Base-by-base conservation (phyloP, 2,329 filamentous ascomycete genomes). In the Cladophialophora psammophila region DNA sequence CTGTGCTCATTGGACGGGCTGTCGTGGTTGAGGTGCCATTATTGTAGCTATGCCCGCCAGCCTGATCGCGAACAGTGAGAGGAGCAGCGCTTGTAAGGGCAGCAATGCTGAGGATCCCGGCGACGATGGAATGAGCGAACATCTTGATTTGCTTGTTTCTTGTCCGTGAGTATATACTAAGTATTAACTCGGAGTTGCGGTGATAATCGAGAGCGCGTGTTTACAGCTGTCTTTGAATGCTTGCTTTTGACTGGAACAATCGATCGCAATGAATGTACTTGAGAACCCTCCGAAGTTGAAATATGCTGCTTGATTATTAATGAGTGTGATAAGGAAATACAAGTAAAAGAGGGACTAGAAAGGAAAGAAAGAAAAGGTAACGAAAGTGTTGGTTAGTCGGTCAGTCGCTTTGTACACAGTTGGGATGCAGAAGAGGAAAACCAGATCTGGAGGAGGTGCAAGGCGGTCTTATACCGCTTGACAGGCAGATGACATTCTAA, bases 291-390 rank as follows among this genome's bases (percentile, higher is more conserved):
- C 18, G 45, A 60, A 53, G 53, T 35, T 3, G 38, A 42, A 12
- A 12, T 42, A 15, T 26, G 45, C 45, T 26, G 20, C 13, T 60
- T 63, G 58, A 59, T 58, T 64, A 18, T 26, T 1, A 50, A 50
- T 50, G 45, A 50, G 18, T 50, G 45, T 50, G 20, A 26, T 26
- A 31, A 50, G 6, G 18, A 50, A 58, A 64, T 42, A 48, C 62
- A 60, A 52, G 36, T 20, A 53, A 68, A 67, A 65, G 64, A 42
- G 62, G 54, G 69, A 70, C 60, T 64, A 60, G 38, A 67, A 50
- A 60, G 40, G 48, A 45, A 50, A 42, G 35, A 40, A 60, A 52
- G 64, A 69, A 38, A 45, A 53, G 38, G 58, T 60, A 67, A 54
- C 10, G 57, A 67, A 40, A 35, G 42, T 62, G 73, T 38, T 62